Evolutionary conservation across 1,284 basidiomycete species (phyloP).

Genomic region (Apiotrichum mycotoxinovorans): DNA sequence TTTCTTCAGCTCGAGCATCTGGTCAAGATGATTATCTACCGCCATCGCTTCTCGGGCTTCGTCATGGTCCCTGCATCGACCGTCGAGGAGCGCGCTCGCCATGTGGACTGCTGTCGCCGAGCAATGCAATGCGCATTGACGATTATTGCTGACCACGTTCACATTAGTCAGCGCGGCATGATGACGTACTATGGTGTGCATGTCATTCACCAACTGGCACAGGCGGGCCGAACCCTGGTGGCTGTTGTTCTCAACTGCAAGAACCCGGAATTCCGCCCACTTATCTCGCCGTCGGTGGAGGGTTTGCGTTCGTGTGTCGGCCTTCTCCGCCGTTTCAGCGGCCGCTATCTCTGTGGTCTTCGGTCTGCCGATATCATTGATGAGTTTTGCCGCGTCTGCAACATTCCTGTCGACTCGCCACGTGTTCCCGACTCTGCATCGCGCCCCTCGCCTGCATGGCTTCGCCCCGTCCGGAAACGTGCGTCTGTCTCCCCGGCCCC

Average conservation of each 20-base stretch:
- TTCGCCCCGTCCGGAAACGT: slow-evolving; percentile 71
- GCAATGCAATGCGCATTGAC: slow-evolving; percentile 61
- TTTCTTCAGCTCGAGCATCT: slow-evolving; percentile 63
- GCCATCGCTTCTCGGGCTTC: slow-evolving; percentile 51
- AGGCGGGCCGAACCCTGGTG: slow-evolving; percentile 82
- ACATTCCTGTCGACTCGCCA: slow-evolving; percentile 73
- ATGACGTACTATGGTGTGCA: slow-evolving; percentile 94
- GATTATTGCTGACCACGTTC: slow-evolving; percentile 73
- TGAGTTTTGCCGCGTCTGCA: slow-evolving; percentile 85
- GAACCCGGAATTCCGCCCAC: slow-evolving; percentile 54
- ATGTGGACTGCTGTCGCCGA: slow-evolving; percentile 47
- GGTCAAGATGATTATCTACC: slow-evolving; percentile 62
- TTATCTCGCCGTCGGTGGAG: slow-evolving; percentile 75
- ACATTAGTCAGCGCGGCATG: slow-evolving; percentile 69
- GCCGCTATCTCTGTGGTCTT: slow-evolving; percentile 66
- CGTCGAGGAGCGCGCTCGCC: slow-evolving; percentile 44
- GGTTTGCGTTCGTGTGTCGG: slow-evolving; percentile 79
- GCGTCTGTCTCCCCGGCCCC: slow-evolving; percentile 42
- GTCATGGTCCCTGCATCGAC: slow-evolving; percentile 49
- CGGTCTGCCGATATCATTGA: slow-evolving; percentile 85
- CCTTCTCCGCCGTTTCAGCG: slow-evolving; percentile 58
- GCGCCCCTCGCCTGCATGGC: slow-evolving; percentile 71
- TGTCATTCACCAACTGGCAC: slow-evolving; percentile 86
- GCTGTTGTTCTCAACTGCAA: slow-evolving; percentile 69
- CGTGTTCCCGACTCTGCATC: slow-evolving; percentile 53